phyloP scores from a whole-genome alignment of 352 stramenopile genomes.

The Globisporangium radiosum region DNA sequence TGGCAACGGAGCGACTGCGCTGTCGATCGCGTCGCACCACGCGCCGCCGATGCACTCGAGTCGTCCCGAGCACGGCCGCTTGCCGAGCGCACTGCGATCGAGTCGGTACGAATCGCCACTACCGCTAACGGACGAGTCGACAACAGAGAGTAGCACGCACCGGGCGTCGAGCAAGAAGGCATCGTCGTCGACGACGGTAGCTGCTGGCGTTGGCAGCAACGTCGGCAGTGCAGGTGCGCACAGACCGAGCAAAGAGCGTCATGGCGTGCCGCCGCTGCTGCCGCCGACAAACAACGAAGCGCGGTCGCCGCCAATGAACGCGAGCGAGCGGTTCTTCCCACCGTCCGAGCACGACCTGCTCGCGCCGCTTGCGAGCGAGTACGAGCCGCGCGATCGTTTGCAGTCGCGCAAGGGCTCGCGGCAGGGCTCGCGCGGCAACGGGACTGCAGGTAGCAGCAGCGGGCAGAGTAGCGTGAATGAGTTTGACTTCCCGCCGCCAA shows the following conservation, averaged over 20 bases:
- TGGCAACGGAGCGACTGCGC: neutral
- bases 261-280: neutral
- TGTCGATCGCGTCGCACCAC: neutral
- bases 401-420: constrained; percentile 70
- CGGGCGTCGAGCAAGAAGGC: constrained; percentile 7
- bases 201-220: constrained; percentile 2
- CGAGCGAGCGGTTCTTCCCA: constrained; percentile 16
- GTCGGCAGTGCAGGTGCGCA: neutral
- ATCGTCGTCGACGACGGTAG: neutral
- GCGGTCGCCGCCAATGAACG: constrained; percentile 3
- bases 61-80: constrained; percentile 18
- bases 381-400: constrained; percentile 65
- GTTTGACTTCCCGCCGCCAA: constrained; percentile 27
- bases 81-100: constrained; percentile 30
- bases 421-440: constrained; percentile 34
- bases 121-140: constrained; percentile 6
- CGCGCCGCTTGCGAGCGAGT: constrained; percentile 32
- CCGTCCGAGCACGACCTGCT: constrained; percentile 30
- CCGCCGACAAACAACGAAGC: constrained; percentile 14
- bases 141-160: constrained; percentile 10
- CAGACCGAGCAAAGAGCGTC: constrained; percentile 5
- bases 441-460: constrained; percentile 10
- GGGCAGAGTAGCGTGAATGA: constrained; percentile 32
- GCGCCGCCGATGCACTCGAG: constrained; percentile 12
- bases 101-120: constrained; percentile 15